Evolutionary conservation across 208 protist genomes (phyloP), one percentile per base, ranked within the genome.

Genomic region (Acanthamoeba lenticulata): DNA sequence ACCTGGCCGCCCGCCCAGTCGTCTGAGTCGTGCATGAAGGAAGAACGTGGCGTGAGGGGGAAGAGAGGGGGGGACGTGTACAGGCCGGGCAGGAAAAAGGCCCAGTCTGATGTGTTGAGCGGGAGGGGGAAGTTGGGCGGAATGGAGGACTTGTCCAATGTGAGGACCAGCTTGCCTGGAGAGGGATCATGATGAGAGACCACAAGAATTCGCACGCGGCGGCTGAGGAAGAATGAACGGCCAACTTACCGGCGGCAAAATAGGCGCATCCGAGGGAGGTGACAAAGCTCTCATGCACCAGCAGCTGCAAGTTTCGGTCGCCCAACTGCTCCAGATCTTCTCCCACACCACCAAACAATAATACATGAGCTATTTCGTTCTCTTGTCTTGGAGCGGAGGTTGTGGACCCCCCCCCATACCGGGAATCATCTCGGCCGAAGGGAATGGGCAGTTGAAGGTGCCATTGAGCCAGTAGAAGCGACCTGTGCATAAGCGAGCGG

Each of bases 381-480:
- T n/a, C n/a, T n/a, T n/a, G n/a, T n/a, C n/a, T n/a, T n/a, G n/a
- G n/a, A n/a, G n/a, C n/a, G n/a, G n/a, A n/a, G n/a, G n/a, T n/a
- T n/a, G n/a, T n/a, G n/a, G n/a, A n/a, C n/a, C n/a, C n/a, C n/a
- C n/a, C n/a, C n/a, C n/a, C 19, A 81, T n/a, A 86, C 77, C 77
- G 29, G 85, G 85, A 19, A 91, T 91, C 85, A 91, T 91, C n/a
- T 91, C 85, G 21, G 24, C 36, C 29, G 85, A n/a, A 55, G 85
- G 57, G 29, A 47, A 91, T 27, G 85, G 85, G 27, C 85, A 91
- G 36, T 42, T 42, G 38, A 52, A 45, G n/a, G 19, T 65, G 32
- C 85, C 85, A 27, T 72, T 40, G 7, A 91, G 24, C 85, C 85
- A 91, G 44, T 91, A 91, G 42, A 91, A 91, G 4, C 49, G 85